Evolutionary conservation across 352 stramenopile genomes (phyloP).

Genomic region (Phytophthora megakarya): DNA sequence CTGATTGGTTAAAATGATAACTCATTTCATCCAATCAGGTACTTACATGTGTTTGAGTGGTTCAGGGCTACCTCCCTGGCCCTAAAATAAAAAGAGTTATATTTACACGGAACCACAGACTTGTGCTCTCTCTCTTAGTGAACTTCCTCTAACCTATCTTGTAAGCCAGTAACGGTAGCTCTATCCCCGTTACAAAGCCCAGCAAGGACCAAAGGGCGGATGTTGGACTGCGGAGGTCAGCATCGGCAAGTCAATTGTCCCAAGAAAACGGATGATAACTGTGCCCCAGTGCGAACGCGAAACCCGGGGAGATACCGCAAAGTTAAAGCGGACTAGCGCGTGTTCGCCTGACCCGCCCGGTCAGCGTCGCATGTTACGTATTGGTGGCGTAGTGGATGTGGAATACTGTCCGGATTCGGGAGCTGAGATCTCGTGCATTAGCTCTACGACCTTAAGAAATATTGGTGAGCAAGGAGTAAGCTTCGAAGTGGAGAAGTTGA

Average conservation of each 20-base stretch:
- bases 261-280: neutral
- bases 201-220: constrained; percentile 7
- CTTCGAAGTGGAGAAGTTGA: neutral
- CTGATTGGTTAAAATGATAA: no score
- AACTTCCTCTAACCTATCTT: no score
- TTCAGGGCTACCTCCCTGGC: no score
- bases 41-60: no score
- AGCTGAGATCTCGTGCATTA: constrained; percentile 19
- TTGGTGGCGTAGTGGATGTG: constrained; percentile 10
- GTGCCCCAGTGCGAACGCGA: neutral
- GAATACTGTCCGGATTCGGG: constrained; percentile 19
- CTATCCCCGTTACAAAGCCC: no score
- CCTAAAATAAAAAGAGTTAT: no score
- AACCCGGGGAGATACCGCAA: constrained; percentile 10
- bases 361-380: constrained; percentile 1
- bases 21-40: no score
- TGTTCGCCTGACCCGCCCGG: constrained; percentile 5
- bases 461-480: constrained; percentile 5
- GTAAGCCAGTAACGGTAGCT: no score
- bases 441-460: constrained; percentile 16
- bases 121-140: no score
- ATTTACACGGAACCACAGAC: no score
- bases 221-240: constrained; percentile 26
- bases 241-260: constrained; percentile 13
- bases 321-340: constrained; percentile 17